Conservation (phyloP, 345 rosid genomes). For the Durio zibethinus region DNA sequence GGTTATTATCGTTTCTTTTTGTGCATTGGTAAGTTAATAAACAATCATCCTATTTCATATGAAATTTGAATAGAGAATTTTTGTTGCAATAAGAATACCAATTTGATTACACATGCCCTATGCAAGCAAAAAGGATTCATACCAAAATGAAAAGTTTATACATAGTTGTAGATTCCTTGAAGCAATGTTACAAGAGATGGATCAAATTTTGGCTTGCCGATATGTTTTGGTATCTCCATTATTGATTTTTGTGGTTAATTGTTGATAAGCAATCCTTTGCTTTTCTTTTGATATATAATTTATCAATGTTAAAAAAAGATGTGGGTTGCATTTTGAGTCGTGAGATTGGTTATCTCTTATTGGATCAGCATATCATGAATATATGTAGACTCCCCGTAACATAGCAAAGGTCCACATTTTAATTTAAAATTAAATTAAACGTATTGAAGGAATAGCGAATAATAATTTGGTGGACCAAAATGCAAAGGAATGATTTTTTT, state of each 20-base stretch:
- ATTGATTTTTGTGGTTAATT: not conserved
- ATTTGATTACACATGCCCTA: conserved; percentile 4
- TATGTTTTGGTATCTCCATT: conserved; percentile 22
- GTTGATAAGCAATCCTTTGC: too few relatives aligned
- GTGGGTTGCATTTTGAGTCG: too few relatives aligned
- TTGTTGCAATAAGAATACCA: not conserved
- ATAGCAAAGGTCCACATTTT: too few relatives aligned
- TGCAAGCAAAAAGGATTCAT: conserved; percentile 70
- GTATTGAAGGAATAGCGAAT: not conserved
- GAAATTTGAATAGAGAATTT: not conserved
- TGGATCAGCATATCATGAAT: too few relatives aligned
- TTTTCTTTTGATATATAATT: too few relatives aligned
- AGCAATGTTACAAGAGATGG: conserved; percentile 92
- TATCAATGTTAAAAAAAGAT: too few relatives aligned
- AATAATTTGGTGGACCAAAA: not conserved
- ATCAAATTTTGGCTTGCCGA: conserved; percentile 80
- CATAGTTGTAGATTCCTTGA: conserved; percentile 89
- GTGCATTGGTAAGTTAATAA: conserved; percentile 59
- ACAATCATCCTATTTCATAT: not conserved
- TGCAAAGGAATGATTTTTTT: not conserved
- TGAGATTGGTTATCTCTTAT: too few relatives aligned
- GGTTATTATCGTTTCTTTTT: conserved; percentile 80
- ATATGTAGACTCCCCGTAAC: too few relatives aligned
- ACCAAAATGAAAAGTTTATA: conserved; percentile 81
- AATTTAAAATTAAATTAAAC: too few relatives aligned